Base-by-base conservation (phyloP, 768 basidiomycete genomes). In the Auricularia heimuer region DNA sequence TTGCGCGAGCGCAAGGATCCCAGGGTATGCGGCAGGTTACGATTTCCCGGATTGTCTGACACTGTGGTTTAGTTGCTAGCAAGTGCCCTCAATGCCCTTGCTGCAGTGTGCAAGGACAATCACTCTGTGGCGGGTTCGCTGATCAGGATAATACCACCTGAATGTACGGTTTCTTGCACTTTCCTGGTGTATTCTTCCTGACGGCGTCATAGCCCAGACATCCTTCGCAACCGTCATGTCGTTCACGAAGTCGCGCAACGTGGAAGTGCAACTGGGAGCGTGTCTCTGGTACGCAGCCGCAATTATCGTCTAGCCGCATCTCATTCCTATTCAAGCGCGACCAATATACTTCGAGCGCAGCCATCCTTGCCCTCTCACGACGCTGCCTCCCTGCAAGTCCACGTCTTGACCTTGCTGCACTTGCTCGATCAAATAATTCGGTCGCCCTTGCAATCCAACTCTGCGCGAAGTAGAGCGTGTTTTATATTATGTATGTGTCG, bases 231-330 rank as follows among this genome's bases (percentile, higher is more conserved):
- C 76, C 3, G 77, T 84, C 6, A 72, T 88, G 3, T 73, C 76
- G 3, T 75, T 88, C 35, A 80, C 82, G 8, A 89, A 85, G 70
- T 83, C 85, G 14, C 80, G 87, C 1, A 75, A 77, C 3, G 72
- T 79, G 1, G 85, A 88, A 21, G 81, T 88, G 10, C 88, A 90
- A 67, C 74, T 92, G 1, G 85, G 88, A 1, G 88, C 89, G 0
- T 85, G 85, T 69, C 70, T 89, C 16, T 90, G 89, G 89, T 88
- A 70, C 61, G 77, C 67, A 4, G 11, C 29, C 29, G 24, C 60
- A 24, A 2, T 42, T 2, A 14, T 21, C n/a, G 45, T 60, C 8
- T 51, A 29, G 1, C 29, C 29, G 29, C 29, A 29, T 44, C 24
- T 0, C 33, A n/a, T 45, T 35, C 35, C 21, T 24, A 18, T 64